Conservation (phyloP, 202 grass and related monocot genomes). For the Cymbopogon flexuosus region DNA sequence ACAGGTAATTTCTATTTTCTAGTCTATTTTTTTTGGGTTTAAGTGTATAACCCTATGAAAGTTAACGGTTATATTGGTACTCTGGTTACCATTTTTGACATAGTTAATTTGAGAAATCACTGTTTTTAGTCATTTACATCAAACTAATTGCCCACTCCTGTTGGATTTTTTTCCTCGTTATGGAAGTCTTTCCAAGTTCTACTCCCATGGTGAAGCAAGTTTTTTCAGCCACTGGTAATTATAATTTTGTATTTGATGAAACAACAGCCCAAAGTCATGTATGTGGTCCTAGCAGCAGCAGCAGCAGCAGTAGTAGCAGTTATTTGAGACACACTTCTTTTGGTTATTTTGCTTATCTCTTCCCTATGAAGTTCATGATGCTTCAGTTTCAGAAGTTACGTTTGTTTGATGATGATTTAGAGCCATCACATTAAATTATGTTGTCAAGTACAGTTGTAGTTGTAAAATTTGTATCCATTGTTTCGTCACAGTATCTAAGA, state of each 20-base stretch:
- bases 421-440: background rate
- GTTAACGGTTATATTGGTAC: background rate
- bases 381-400: constrained; percentile 6
- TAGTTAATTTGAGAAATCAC: background rate
- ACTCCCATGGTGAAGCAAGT: background rate
- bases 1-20: constrained; percentile 55
- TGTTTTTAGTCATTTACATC: background rate
- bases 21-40: background rate
- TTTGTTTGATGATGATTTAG: background rate
- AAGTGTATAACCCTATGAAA: background rate
- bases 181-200: background rate
- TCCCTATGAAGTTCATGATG: background rate
- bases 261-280: background rate
- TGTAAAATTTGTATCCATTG: background rate
- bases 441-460: background rate
- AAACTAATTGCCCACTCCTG: background rate
- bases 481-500: constrained; percentile 3
- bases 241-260: background rate
- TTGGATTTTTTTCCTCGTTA: background rate
- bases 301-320: background rate
- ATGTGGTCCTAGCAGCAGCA: too few species aligned
- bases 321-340: background rate
- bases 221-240: background rate
- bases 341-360: background rate
- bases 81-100: background rate